Conservation (phyloP, 257 asterid species). For the Petrea volubilis region DNA sequence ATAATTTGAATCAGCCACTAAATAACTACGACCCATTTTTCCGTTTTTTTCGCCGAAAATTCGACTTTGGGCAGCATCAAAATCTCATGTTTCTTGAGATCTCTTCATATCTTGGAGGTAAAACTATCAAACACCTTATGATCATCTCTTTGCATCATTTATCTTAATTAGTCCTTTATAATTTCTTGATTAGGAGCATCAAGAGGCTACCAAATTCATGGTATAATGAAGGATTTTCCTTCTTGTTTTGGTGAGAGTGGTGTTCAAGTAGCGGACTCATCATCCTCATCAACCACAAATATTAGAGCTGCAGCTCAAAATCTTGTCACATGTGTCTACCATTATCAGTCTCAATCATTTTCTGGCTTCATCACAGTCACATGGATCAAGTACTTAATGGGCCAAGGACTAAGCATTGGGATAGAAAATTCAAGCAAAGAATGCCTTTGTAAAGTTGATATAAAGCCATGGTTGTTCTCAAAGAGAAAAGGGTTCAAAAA, state of each 20-base stretch:
- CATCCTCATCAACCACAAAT: slow-evolving; percentile 39
- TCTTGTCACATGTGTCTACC: slow-evolving; percentile 55
- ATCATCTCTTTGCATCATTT: background rate
- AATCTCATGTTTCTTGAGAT: slow-evolving; percentile 12
- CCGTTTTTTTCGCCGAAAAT: background rate
- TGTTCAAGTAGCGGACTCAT: slow-evolving; percentile 52
- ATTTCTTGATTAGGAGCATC: background rate
- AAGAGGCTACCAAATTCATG: slow-evolving; percentile 1
- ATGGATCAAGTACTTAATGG: slow-evolving; percentile 65
- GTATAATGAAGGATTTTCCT: slow-evolving; percentile 70
- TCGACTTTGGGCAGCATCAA: background rate
- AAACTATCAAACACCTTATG: background rate
- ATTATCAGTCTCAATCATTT: slow-evolving; percentile 34
- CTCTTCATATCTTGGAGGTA: slow-evolving; percentile 20
- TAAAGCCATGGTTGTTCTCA: slow-evolving; percentile 75
- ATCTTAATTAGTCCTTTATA: background rate
- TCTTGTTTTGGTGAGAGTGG: slow-evolving; percentile 82
- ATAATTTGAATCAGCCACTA: too few relatives aligned
- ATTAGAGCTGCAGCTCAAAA: slow-evolving; percentile 43
- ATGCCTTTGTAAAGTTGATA: slow-evolving; percentile 52
- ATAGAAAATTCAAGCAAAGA: slow-evolving; percentile 41
- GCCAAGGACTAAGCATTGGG: slow-evolving; percentile 53
- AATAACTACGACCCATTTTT: slow-evolving; percentile 18
- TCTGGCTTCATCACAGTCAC: slow-evolving; percentile 57
- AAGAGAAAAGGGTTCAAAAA: slow-evolving; percentile 55